Evolutionary conservation across 2,329 filamentous ascomycete species (phyloP).

Genomic region (Aspergillus tamarii): DNA sequence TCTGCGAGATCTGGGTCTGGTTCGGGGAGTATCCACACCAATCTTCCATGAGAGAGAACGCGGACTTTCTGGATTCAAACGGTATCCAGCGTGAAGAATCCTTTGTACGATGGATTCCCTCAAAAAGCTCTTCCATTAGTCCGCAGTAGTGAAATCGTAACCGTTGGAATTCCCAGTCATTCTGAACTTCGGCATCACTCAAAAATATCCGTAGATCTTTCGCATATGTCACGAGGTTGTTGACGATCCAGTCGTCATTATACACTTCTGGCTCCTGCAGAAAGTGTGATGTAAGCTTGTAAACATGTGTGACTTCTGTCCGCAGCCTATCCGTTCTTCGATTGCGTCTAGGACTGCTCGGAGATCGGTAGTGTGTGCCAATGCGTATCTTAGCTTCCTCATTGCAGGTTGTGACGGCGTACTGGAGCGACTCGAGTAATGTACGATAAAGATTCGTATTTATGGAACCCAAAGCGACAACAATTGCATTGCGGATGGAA

Average conservation of each 20-base stretch:
- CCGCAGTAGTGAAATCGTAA: conserved; percentile 92
- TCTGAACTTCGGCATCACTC: conserved; percentile 92
- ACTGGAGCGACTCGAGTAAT: conserved; percentile 84
- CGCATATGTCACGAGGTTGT: conserved; percentile 84
- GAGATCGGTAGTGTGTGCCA: conserved; percentile 74
- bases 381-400: conserved; percentile 85
- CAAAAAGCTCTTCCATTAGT: conserved; percentile 88
- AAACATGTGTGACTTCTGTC: conserved; percentile 94
- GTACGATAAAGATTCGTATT: conserved; percentile 93
- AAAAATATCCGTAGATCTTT: conserved; percentile 93
- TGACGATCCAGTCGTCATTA: conserved; percentile 86
- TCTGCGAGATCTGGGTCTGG: conserved; percentile 75
- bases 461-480: conserved; percentile 89
- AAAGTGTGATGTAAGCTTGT: conserved; percentile 90
- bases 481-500: conserved; percentile 85
- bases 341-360: conserved; percentile 80
- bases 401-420: conserved; percentile 81
- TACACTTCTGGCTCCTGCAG: conserved; percentile 77
- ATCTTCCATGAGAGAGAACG: conserved; percentile 96
- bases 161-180: conserved; percentile 92
- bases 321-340: conserved; percentile 82
- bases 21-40: conserved; percentile 98
- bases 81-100: conserved; percentile 95
- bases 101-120: conserved; percentile 81
- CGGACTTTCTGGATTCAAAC: conserved; percentile 92